Evolutionary conservation across 257 asterid species (phyloP).

Genomic region (Euphrasia confusa): DNA sequence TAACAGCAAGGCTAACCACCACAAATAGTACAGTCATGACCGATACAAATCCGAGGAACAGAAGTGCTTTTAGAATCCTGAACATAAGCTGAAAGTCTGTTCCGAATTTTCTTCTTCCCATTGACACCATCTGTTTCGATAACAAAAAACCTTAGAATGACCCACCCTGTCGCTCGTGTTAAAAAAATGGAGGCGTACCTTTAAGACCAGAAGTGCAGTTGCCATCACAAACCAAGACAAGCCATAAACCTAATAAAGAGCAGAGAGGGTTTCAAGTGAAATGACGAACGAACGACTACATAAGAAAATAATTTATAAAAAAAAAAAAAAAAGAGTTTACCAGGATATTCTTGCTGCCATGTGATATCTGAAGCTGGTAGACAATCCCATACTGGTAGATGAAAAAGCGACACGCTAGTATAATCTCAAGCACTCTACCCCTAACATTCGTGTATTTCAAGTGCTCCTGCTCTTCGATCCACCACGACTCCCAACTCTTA

Average conservation of each 20-base stretch:
- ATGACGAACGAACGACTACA: conserved; percentile 5
- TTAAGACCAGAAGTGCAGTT: conserved; percentile 66
- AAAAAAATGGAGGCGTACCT: conserved; percentile 40
- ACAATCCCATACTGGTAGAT: conserved; percentile 94
- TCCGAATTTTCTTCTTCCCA: conserved; percentile 92
- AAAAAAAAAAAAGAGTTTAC: conserved; percentile 28
- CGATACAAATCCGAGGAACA: conserved; percentile 85
- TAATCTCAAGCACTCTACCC: conserved; percentile 72
- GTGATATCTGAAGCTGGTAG: conserved; percentile 85
- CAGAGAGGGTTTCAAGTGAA: conserved; percentile 21
- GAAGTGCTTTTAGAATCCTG: conserved; percentile 87
- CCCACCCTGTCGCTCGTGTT: not conserved
- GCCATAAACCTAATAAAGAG: conserved; percentile 73
- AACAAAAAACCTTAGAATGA: not conserved
- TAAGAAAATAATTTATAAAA: too few species aligned
- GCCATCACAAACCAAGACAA: conserved; percentile 95
- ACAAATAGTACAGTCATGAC: conserved; percentile 91
- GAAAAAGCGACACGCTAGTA: conserved; percentile 76
- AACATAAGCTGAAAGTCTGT: conserved; percentile 98
- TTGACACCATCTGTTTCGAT: conserved; percentile 71
- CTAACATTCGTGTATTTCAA: conserved; percentile 60
- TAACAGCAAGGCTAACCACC: conserved; percentile 59
- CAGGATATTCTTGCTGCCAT: conserved; percentile 55
- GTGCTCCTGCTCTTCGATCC: conserved; percentile 95
- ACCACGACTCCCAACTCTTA: conserved; percentile 99